Conservation (phyloP, 495 filamentous ascomycete genomes). For the Cryomyces minteri region DNA sequence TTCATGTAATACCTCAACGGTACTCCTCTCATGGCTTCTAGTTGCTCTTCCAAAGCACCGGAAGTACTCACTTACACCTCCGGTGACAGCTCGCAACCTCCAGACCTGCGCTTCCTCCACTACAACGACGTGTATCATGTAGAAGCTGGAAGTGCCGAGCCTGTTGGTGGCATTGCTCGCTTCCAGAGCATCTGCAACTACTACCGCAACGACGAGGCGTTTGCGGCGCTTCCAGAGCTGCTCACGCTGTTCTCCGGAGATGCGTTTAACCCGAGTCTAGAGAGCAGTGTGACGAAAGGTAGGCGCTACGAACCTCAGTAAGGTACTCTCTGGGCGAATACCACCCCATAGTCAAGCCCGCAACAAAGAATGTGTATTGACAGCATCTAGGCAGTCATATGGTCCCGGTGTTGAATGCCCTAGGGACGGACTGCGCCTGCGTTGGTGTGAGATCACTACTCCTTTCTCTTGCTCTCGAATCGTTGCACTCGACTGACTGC, state of each 20-base stretch:
- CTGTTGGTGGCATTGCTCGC: constrained; percentile 57
- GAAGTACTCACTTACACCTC: no score
- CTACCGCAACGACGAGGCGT: constrained; percentile 43
- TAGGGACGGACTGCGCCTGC: constrained; percentile 56
- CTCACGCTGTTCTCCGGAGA: constrained; percentile 82
- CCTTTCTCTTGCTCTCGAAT: neutral
- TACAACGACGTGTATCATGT: constrained; percentile 92
- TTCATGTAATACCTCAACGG: no score
- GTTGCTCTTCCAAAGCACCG: no score
- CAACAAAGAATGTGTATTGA: neutral
- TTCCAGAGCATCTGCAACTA: constrained; percentile 63
- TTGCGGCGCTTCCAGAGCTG: constrained; percentile 38
- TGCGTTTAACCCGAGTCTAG: constrained; percentile 77
- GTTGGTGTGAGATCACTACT: constrained; percentile 43
- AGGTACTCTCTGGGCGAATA: neutral
- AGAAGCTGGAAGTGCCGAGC: constrained; percentile 57
- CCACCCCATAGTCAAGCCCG: no score
- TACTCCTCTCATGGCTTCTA: no score
- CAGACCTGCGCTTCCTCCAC: constrained; percentile 65
- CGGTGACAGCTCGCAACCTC: constrained; percentile 22
- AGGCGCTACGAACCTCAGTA: constrained; percentile 3
- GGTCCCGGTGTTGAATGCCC: constrained; percentile 70
- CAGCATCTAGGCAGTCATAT: constrained; percentile 44
- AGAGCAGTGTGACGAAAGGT: constrained; percentile 75
- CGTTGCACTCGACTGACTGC: neutral